These are phyloP conservation scores for Crepidotus variabilis DNA, from an alignment of 768 basidiomycete genomes.

Conservation along the genomic window DNA sequence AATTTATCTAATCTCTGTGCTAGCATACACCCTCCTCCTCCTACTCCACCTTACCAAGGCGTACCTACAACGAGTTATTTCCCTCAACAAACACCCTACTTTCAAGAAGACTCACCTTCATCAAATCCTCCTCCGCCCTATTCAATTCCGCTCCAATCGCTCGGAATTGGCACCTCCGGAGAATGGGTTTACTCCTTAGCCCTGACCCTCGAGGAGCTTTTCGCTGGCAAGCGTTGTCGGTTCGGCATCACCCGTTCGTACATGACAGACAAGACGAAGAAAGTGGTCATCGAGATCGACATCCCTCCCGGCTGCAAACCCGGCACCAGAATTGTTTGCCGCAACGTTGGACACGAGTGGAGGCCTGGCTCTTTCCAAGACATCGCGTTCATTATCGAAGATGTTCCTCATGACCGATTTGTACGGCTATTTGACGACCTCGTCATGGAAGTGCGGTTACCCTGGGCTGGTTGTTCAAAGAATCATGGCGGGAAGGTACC, in stretches of 20 bases:
- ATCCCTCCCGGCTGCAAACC: conserved; percentile 59
- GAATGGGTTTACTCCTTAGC: conserved; percentile 70
- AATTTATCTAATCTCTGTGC: not conserved
- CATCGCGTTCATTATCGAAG: conserved; percentile 62
- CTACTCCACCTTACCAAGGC: not conserved
- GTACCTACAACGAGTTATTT: not conserved
- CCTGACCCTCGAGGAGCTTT: conserved; percentile 60
- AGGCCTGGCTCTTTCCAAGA: conserved; percentile 56
- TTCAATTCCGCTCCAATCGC: conserved; percentile 35
- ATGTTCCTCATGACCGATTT: conserved; percentile 55
- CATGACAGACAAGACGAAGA: conserved; percentile 43
- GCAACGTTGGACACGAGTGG: conserved; percentile 64
- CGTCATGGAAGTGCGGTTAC: conserved; percentile 48
- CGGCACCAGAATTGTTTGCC: conserved; percentile 58
- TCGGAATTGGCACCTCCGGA: conserved; percentile 39
- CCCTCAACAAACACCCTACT: conserved; percentile 7
- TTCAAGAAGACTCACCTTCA: conserved; percentile 1
- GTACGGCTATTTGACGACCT: conserved; percentile 55
- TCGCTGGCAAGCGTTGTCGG: conserved; percentile 47
- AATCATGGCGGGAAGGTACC: conserved; percentile 46
- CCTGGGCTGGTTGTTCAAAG: conserved; percentile 49
- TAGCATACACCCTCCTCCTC: not conserved
- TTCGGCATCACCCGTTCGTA: conserved; percentile 60
- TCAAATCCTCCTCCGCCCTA: conserved; percentile 20
- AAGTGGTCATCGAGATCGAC: conserved; percentile 55